Evolutionary conservation across 305 asterid genomes (phyloP).

Genomic region (Vinca major): DNA sequence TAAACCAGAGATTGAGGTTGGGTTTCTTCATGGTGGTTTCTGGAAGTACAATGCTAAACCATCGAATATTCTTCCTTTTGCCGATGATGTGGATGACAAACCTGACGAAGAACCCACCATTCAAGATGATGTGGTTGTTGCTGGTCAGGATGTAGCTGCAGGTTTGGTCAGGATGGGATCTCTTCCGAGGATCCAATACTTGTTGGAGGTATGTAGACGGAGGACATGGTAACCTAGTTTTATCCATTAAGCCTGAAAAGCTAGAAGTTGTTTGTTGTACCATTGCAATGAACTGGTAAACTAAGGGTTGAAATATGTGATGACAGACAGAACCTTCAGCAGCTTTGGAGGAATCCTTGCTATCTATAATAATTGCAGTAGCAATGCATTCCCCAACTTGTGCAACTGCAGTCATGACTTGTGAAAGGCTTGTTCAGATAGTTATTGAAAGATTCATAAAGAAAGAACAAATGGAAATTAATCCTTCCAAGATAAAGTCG

Average conservation of each 20-base stretch:
- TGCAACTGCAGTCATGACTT: conserved; percentile 65
- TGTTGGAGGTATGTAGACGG: conserved; percentile 60
- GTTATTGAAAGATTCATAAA: conserved; percentile 54
- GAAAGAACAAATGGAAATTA: conserved; percentile 44
- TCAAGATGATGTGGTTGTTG: conserved; percentile 73
- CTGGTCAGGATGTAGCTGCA: conserved; percentile 88
- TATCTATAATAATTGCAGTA: conserved; percentile 68
- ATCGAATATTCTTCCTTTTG: conserved; percentile 47
- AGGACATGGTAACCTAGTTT: neutral
- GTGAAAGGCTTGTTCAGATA: conserved; percentile 65
- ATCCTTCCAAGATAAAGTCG: conserved; percentile 61
- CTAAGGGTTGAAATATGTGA: conserved; percentile 18
- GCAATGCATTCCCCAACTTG: conserved; percentile 94
- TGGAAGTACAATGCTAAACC: conserved; percentile 94
- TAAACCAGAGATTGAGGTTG: conserved; percentile 61
- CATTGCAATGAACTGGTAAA: neutral
- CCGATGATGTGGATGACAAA: conserved; percentile 32
- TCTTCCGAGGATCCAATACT: conserved; percentile 65
- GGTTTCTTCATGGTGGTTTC: conserved; percentile 91
- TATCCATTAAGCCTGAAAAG: conserved; percentile 3
- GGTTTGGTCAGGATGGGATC: conserved; percentile 96
- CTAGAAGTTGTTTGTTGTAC: neutral
- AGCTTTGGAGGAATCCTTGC: conserved; percentile 65
- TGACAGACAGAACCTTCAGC: conserved; percentile 61
- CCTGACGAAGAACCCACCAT: conserved; percentile 66